These are phyloP conservation scores for Eucalyptus tenuipes DNA, from an alignment of 345 rosid species.

Conservation along the genomic window DNA sequence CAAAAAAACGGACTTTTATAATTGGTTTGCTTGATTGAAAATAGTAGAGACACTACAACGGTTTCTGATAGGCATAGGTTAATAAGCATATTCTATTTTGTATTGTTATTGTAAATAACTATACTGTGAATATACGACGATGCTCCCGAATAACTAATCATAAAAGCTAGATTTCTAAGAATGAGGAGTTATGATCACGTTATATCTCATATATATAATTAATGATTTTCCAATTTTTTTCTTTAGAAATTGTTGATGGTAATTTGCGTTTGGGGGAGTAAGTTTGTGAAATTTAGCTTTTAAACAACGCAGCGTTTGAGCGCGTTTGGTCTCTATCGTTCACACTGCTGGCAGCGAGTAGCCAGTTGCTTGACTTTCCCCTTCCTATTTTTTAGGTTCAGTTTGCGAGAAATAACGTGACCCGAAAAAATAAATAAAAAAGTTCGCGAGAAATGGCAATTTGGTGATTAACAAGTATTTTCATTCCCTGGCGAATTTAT, in stretches of 20 bases:
- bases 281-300: background rate
- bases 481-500: background rate
- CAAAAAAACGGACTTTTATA: too few relatives aligned
- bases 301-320: background rate
- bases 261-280: background rate
- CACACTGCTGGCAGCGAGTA: background rate
- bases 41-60: fast-evolving
- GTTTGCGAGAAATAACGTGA: background rate
- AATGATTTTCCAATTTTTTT: background rate
- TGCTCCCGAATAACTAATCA: fast-evolving
- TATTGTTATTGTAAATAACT: background rate
- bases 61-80: background rate
- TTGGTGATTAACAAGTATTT: background rate
- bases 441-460: background rate
- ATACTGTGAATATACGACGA: background rate
- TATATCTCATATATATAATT: background rate
- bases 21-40: background rate
- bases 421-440: background rate
- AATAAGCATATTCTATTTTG: background rate
- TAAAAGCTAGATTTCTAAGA: fast-evolving
- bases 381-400: background rate
- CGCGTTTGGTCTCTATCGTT: background rate
- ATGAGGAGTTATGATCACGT: fast-evolving
- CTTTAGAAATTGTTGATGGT: background rate
- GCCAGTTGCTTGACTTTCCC: background rate